Conservation (phyloP, 2,329 filamentous ascomycete genomes). For the Ramichloridium luteum region DNA sequence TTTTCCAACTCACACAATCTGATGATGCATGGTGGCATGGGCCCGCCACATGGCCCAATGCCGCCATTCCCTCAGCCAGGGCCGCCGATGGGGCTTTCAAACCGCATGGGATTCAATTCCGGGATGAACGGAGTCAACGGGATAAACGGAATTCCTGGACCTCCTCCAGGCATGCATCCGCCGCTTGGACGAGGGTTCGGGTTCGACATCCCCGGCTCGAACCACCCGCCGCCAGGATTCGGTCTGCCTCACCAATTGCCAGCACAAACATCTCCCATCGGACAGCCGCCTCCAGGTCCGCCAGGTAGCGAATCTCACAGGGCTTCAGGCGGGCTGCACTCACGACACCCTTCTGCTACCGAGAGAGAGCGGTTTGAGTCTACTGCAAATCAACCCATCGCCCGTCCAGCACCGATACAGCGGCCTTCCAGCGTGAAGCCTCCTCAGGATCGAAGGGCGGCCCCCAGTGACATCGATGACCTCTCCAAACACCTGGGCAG, state of each 20-base stretch:
- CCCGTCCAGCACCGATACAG: constrained; percentile 76
- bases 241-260: constrained; percentile 29
- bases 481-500: constrained; percentile 63
- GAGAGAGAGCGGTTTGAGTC: constrained; percentile 49
- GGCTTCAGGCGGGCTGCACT: constrained; percentile 43
- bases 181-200: constrained; percentile 42
- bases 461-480: constrained; percentile 42
- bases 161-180: constrained; percentile 42
- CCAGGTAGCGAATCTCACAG: constrained; percentile 26
- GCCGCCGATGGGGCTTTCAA: constrained; percentile 35
- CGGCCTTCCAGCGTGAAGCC: constrained; percentile 63
- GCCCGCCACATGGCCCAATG: constrained; percentile 39
- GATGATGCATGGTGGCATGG: constrained; percentile 39
- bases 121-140: constrained; percentile 41
- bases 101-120: constrained; percentile 24
- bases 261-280: constrained; percentile 24
- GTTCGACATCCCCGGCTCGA: constrained; percentile 33
- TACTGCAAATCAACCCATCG: constrained; percentile 57
- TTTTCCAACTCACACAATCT: constrained; percentile 43
- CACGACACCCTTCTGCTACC: constrained; percentile 60
- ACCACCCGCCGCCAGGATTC: constrained; percentile 40
- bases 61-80: constrained; percentile 43
- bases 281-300: constrained; percentile 16
- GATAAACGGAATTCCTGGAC: constrained; percentile 37
- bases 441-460: constrained; percentile 29